These are phyloP conservation scores for Aspergillus sp. DNA, from an alignment of 2,329 filamentous ascomycete genomes.

Conservation along the genomic window DNA sequence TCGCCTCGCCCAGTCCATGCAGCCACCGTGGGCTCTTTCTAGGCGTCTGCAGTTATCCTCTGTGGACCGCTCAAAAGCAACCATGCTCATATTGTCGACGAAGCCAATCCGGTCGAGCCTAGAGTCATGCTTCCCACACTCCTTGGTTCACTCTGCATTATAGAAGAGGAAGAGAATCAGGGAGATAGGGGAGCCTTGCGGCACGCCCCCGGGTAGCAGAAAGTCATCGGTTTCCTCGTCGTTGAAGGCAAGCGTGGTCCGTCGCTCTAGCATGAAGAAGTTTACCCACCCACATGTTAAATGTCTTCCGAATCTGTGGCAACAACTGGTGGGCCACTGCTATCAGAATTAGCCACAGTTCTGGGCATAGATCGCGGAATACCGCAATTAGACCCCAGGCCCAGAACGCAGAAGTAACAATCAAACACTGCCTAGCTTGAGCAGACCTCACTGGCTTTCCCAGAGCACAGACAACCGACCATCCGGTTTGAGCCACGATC, in stretches of 20 bases:
- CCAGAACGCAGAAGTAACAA: no score
- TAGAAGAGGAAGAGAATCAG: constrained; percentile 24
- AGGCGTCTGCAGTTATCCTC: constrained; percentile 1
- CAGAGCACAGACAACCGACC: no score
- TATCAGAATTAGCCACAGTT: no score
- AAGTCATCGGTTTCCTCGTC: constrained; percentile 1
- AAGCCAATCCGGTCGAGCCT: constrained; percentile 2
- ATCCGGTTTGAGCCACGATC: no score
- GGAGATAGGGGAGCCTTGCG: constrained; percentile 16
- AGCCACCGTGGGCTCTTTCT: background rate
- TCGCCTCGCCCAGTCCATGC: background rate
- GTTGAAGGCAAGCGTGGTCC: background rate
- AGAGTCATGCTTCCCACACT: background rate
- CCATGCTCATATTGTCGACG: constrained; percentile 7
- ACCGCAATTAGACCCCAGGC: no score
- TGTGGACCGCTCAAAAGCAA: background rate
- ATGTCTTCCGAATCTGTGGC: no score
- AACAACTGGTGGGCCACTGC: no score
- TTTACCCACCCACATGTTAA: background rate
- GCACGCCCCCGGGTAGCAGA: constrained; percentile 11
- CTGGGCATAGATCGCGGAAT: no score
- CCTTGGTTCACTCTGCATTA: constrained; percentile 19
- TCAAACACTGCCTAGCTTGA: no score
- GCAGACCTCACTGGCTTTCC: no score
- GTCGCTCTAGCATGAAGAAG: background rate